phyloP scores from a whole-genome alignment of 2,329 filamentous ascomycete species.

The Harringtonia lauricola region DNA sequence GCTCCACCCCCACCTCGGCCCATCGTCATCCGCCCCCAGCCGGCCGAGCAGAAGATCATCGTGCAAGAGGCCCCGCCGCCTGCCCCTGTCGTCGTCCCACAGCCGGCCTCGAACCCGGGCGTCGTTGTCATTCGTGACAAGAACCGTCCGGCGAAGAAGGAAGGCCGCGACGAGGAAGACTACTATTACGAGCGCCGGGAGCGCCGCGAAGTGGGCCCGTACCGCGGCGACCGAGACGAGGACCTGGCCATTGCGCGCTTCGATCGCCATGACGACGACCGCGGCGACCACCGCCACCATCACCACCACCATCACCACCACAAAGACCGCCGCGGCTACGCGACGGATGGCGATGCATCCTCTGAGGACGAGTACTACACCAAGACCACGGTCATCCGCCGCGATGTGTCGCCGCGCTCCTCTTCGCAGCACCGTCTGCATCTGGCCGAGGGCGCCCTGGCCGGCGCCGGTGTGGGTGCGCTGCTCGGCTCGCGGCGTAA shows the following conservation, averaged over 20 bases:
- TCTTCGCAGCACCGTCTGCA: slow-evolving; percentile 43
- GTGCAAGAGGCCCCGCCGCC: slow-evolving; percentile 45
- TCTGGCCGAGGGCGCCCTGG: slow-evolving; percentile 52
- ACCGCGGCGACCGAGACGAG: slow-evolving; percentile 21
- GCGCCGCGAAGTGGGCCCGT: slow-evolving; percentile 29
- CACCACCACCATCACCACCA: slow-evolving; percentile 22
- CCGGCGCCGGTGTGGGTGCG: slow-evolving; percentile 51
- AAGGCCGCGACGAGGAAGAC: slow-evolving; percentile 26
- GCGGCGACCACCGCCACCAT: slow-evolving; percentile 19
- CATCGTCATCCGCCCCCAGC: slow-evolving; percentile 45
- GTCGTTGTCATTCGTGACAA: slow-evolving; percentile 17
- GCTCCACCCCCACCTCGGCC: slow-evolving; percentile 32
- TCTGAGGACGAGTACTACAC: slow-evolving; percentile 32
- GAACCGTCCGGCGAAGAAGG: slow-evolving; percentile 2
- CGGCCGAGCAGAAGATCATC: slow-evolving; percentile 48
- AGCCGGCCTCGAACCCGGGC: slow-evolving; percentile 4
- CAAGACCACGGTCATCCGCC: slow-evolving; percentile 35
- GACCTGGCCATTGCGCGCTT: slow-evolving; percentile 21
- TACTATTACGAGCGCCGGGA: slow-evolving; percentile 42
- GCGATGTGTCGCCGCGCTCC: slow-evolving; percentile 34
- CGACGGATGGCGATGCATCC: slow-evolving; percentile 23
- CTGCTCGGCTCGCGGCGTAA: slow-evolving; percentile 43
- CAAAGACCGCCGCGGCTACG: slow-evolving; percentile 25
- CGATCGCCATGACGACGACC: slow-evolving; percentile 20
- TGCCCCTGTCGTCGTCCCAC: slow-evolving; percentile 36